These are phyloP conservation scores for Metschnikowia kofuensis DNA, from an alignment of 805 yeast genomes.

Conservation along the genomic window DNA sequence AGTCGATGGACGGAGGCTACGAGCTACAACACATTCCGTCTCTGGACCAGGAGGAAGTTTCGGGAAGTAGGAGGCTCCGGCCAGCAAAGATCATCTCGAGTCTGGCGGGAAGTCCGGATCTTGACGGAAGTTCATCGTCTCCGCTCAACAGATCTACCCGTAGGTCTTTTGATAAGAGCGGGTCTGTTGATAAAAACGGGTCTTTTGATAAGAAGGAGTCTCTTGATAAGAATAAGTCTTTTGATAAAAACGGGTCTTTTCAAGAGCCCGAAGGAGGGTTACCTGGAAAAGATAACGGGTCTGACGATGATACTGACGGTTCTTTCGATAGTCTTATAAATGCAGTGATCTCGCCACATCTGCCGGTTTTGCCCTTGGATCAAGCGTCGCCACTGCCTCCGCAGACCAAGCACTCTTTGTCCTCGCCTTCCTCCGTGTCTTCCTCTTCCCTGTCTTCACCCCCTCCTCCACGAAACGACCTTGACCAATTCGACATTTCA, in stretches of 20 bases:
- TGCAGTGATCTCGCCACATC: neutral
- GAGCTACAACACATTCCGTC: conserved; percentile 4
- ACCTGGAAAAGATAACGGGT: too few relatives aligned
- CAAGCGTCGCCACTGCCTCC: neutral
- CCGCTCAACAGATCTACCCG: neutral
- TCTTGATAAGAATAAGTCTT: too few relatives aligned
- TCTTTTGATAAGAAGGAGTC: too few relatives aligned
- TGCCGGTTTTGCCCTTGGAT: neutral
- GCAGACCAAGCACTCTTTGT: too few relatives aligned
- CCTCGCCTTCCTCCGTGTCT: too few relatives aligned
- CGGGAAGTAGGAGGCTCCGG: neutral
- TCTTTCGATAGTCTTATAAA: neutral
- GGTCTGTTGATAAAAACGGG: too few relatives aligned
- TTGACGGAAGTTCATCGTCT: neutral
- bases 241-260: too few relatives aligned
- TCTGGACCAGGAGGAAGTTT: neutral
- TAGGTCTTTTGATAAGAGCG: too few relatives aligned
- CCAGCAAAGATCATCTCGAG: neutral
- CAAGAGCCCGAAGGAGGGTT: too few relatives aligned
- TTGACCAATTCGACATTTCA: conserved; percentile 16
- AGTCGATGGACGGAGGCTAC: neutral
- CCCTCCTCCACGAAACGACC: neutral
- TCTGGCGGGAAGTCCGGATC: neutral
- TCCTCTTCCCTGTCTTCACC: neutral
- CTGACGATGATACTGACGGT: neutral